Evolutionary conservation across 306 rosid species (phyloP).

Genomic region (Medicago lupulina): DNA sequence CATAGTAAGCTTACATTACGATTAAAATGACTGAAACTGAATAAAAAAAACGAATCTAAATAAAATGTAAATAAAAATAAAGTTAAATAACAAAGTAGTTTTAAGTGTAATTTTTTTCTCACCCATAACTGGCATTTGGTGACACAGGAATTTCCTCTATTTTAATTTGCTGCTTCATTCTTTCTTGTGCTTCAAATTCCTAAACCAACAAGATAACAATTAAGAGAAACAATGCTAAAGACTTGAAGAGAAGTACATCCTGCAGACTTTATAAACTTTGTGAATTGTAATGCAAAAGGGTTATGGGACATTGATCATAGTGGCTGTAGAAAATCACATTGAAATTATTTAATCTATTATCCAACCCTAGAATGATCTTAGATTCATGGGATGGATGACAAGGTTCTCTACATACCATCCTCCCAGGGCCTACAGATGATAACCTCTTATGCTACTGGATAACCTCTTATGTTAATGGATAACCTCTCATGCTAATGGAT

Average conservation of each 20-base stretch:
- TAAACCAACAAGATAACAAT: slow-evolving; percentile 46
- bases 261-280: not conserved
- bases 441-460: not conserved
- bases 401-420: slow-evolving; percentile 10
- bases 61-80: not conserved
- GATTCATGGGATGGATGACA: slow-evolving; percentile 13
- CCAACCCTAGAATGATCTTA: slow-evolving; percentile 19
- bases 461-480: not conserved
- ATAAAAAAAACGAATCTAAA: not conserved
- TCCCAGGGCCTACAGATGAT: not conserved
- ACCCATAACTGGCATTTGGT: slow-evolving; percentile 84
- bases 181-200: slow-evolving; percentile 95
- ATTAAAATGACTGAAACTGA: slow-evolving; percentile 19
- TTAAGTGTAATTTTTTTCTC: slow-evolving; percentile 44
- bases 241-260: slow-evolving; percentile 18
- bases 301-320: not conserved
- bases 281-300: slow-evolving; percentile 13
- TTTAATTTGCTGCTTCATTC: slow-evolving; percentile 82
- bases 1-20: slow-evolving; percentile 9
- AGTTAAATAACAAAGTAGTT: not conserved
- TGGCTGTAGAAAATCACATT: slow-evolving; percentile 19
- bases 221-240: slow-evolving; percentile 14
- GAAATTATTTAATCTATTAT: slow-evolving; percentile 21
- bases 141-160: slow-evolving; percentile 75
- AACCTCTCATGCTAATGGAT: slow-evolving; percentile 7